A percentile compares a stretch with the other conserved stretches of the same genome.
phyloP scores from a whole-genome alignment of 1,284 basidiomycete species.

The Tilletiopsis washingtonensis region DNA sequence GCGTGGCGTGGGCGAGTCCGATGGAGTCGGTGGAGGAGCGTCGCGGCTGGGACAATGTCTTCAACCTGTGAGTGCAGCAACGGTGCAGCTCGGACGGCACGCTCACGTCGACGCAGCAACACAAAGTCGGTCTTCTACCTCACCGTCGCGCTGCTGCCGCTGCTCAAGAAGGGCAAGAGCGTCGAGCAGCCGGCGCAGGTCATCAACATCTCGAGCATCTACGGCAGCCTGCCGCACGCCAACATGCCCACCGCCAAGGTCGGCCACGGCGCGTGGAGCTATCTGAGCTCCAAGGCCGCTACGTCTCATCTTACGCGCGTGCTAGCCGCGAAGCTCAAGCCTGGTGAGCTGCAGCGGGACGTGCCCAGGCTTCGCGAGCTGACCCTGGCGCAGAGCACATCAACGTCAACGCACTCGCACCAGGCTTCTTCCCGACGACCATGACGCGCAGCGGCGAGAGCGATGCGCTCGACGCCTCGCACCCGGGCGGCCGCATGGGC shows the following conservation, averaged over 20 bases:
- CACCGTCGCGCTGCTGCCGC: conserved; percentile 7
- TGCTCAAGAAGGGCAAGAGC: conserved; percentile 6
- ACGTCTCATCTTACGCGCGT: conserved; percentile 4
- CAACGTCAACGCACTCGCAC: conserved; percentile 9
- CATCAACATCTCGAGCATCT: conserved; percentile 8
- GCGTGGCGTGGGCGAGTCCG: conserved; percentile 4
- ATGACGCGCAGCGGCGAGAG: not conserved
- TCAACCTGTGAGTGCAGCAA: not conserved
- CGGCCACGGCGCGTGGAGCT: conserved; percentile 2
- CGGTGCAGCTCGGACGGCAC: not conserved
- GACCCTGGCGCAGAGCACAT: too few relatives aligned
- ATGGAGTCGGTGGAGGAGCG: conserved; percentile 7
- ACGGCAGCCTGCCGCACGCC: conserved; percentile 1
- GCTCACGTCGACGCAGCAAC: not conserved
- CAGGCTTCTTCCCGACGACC: conserved; percentile 9
- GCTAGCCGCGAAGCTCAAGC: not conserved
- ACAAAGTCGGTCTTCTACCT: conserved; percentile 11
- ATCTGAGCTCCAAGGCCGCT: conserved; percentile 8
- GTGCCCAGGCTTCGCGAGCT: too few relatives aligned
- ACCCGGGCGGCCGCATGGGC: conserved; percentile 2
- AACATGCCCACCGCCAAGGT: conserved; percentile 5
- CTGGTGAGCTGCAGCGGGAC: too few relatives aligned
- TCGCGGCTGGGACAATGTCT: conserved; percentile 8
- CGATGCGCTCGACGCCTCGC: not conserved
- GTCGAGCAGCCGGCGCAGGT: conserved; percentile 1